phyloP scores from a whole-genome alignment of 495 filamentous ascomycete genomes.

The Tuber magnatum region DNA sequence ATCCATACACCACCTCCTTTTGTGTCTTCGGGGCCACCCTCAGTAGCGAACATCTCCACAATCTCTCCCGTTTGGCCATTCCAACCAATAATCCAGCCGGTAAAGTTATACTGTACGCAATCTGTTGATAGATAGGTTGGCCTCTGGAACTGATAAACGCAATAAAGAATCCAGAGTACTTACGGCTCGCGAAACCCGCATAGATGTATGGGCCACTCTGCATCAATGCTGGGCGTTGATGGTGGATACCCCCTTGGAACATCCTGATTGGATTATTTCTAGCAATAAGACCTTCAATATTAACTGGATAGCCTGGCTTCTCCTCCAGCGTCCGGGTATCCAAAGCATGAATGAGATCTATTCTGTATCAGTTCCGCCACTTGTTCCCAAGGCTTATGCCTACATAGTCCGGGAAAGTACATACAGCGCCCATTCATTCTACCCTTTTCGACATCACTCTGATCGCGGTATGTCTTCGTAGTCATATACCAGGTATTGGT shows the following conservation, averaged over 20 bases:
- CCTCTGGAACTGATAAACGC: background rate
- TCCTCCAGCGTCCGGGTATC: slow-evolving; percentile 42
- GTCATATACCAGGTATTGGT: slow-evolving; percentile 47
- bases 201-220: slow-evolving; percentile 44
- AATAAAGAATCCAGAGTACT: background rate
- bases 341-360: slow-evolving; percentile 44
- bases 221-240: slow-evolving; percentile 44
- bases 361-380: background rate
- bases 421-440: slow-evolving; percentile 37
- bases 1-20: slow-evolving; percentile 45
- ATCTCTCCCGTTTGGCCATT: slow-evolving; percentile 44
- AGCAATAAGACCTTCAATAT: slow-evolving; percentile 43
- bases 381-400: slow-evolving; percentile 5
- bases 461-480: slow-evolving; percentile 44
- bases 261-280: slow-evolving; percentile 44
- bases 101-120: slow-evolving; percentile 47
- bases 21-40: slow-evolving; percentile 39
- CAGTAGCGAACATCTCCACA: slow-evolving; percentile 44
- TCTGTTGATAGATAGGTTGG: background rate
- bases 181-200: slow-evolving; percentile 44
- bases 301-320: slow-evolving; percentile 43
- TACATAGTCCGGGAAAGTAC: background rate
- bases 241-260: slow-evolving; percentile 44
- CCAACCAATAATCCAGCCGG: slow-evolving; percentile 46
- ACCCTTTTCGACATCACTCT: slow-evolving; percentile 32